phyloP scores from a whole-genome alignment of 305 asterid genomes.

The Withania somnifera region DNA sequence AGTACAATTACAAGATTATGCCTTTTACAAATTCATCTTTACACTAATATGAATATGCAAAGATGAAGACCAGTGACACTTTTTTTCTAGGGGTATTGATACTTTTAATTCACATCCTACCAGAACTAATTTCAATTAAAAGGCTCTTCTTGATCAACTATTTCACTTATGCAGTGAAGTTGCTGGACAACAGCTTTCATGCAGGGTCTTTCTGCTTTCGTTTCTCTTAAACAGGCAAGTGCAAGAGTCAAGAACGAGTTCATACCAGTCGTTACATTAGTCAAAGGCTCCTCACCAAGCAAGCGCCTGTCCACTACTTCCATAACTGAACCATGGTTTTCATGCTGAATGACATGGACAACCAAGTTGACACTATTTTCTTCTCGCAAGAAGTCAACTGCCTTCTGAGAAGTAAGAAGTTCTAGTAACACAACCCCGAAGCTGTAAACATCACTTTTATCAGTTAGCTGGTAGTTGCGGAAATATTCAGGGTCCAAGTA shows the following conservation, averaged over 20 bases:
- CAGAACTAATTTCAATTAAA: too few species aligned
- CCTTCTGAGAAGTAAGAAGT: constrained; percentile 31
- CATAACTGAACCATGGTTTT: constrained; percentile 12
- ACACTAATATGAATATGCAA: not conserved
- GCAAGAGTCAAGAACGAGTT: constrained; percentile 21
- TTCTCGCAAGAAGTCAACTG: constrained; percentile 24
- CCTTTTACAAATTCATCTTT: not conserved
- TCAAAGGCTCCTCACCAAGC: constrained; percentile 12
- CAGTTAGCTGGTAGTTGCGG: constrained; percentile 27
- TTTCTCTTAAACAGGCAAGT: constrained; percentile 30
- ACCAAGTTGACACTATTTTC: constrained; percentile 27
- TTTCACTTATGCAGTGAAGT: constrained; percentile 18
- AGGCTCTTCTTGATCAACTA: constrained; percentile 11
- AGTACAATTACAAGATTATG: not conserved
- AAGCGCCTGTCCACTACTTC: constrained; percentile 28
- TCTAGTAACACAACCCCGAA: constrained; percentile 36
- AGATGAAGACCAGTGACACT: not conserved
- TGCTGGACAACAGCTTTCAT: constrained; percentile 30
- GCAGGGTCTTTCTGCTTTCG: constrained; percentile 33
- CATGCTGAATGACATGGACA: constrained; percentile 18
- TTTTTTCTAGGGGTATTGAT: not conserved
- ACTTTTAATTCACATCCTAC: not conserved
- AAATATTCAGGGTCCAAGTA: constrained; percentile 37
- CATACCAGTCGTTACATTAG: not conserved
- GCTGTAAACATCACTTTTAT: constrained; percentile 38